phyloP scores from a whole-genome alignment of 495 filamentous ascomycete species.

The Zalerion maritima region DNA sequence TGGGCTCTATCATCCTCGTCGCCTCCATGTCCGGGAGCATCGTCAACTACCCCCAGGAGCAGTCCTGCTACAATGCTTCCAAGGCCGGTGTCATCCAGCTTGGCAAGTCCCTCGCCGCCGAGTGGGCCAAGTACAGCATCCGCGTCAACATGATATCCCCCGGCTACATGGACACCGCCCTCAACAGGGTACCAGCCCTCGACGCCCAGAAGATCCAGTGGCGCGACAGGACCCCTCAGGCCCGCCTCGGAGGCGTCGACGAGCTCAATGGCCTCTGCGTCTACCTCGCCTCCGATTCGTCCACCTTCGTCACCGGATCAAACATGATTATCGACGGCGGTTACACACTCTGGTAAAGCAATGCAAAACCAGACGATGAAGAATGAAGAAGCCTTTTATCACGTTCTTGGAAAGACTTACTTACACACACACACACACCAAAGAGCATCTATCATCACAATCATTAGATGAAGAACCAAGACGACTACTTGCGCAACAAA shows the following conservation, averaged over 20 bases:
- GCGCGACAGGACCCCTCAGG: slow-evolving; percentile 58
- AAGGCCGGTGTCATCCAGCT: slow-evolving; percentile 68
- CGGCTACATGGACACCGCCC: slow-evolving; percentile 67
- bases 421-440: no score
- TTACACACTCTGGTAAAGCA: slow-evolving; percentile 33
- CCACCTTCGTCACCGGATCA: slow-evolving; percentile 62
- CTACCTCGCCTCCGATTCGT: slow-evolving; percentile 60
- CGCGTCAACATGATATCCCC: slow-evolving; percentile 68
- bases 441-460: no score
- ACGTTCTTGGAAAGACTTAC: no score
- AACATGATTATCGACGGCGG: slow-evolving; percentile 64
- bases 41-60: slow-evolving; percentile 69
- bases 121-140: slow-evolving; percentile 62
- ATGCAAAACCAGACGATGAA: no score
- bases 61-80: slow-evolving; percentile 66
- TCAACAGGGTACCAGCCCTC: slow-evolving; percentile 58
- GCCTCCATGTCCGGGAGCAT: slow-evolving; percentile 67
- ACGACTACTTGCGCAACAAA: no score
- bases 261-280: slow-evolving; percentile 70
- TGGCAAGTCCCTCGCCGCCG: slow-evolving; percentile 61
- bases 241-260: slow-evolving; percentile 54
- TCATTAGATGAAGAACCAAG: no score
- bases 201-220: slow-evolving; percentile 70
- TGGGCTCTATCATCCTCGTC: slow-evolving; percentile 58
- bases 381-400: no score